Base-by-base conservation (phyloP, 805 yeast species). In the Candida anglica region DNA sequence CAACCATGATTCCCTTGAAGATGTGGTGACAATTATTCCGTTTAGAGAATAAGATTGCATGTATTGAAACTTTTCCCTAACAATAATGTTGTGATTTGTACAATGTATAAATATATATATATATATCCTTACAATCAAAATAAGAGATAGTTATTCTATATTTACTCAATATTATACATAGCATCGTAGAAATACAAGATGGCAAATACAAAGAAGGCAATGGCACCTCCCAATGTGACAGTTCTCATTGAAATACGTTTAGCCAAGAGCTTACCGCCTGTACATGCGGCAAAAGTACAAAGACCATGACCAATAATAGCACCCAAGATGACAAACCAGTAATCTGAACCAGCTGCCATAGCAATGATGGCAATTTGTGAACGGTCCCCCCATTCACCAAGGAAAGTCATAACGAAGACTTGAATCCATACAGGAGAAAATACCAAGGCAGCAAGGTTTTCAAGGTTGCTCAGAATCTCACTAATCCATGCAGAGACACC, bases 351-450 rank as follows among this genome's bases (percentile, higher is more conserved):
- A 1, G 98, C 96, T 34, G 98, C 97, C 94, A 93, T 84, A 26
- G 98, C 98, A 50, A 93, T 88, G 21, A 97, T 93, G 28, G 97
- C 96, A 36, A 93, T 87, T 65, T 93, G 99, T 9, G 97, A 88
- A 51, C 98, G 79, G 60, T 93, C 99, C 33, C 99, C 99, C 95
- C 98, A 88, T 65, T 93, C 99, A 40, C 97, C 98, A 32, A 93
- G 66, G 58, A 93, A 93, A 4, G 96, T 86, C 98, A 93, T 91
- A 34, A 79, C 78, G 53, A 93, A 93, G 4, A 91, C 91, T 66
- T 91, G 96, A 44, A 88, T 81, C 89, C 95, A 93, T 7, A 80
- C 64, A 3, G 98, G 98, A 3, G 95, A 83, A 36, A 91, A 66
- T 4, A 87, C 61, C 37, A 78, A 75, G 3, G 78, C 59, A 2